phyloP scores from a whole-genome alignment of 2,329 filamentous ascomycete species.

The Cephalotrichum gorgonifer region DNA sequence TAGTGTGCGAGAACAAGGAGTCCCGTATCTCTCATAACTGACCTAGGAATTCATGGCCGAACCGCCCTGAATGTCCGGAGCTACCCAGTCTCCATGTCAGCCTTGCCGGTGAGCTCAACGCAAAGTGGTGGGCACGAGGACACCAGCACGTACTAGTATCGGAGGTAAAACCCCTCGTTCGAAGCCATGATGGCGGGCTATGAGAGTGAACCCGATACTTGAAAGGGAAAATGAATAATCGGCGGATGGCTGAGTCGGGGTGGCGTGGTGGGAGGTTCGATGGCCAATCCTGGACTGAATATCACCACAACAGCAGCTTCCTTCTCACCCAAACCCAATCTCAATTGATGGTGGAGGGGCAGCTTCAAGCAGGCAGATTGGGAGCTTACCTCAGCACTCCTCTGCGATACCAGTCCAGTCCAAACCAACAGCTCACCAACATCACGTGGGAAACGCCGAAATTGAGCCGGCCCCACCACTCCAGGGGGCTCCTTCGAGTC shows the following conservation, averaged over 20 bases:
- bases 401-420: not conserved
- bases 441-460: not conserved
- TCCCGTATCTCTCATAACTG: not conserved
- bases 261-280: too few relatives aligned
- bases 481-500: too few relatives aligned
- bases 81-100: conserved; percentile 33
- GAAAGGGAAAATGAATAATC: too few relatives aligned
- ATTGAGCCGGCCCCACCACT: conserved; percentile 1
- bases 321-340: not conserved
- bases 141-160: conserved; percentile 75
- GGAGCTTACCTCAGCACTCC: not conserved
- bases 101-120: not conserved
- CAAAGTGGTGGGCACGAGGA: not conserved
- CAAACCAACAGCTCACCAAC: too few relatives aligned
- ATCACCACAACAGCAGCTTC: not conserved
- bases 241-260: too few relatives aligned
- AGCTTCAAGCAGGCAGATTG: not conserved
- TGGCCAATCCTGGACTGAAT: too few relatives aligned
- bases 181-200: conserved; percentile 45
- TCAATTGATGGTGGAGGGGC: not conserved
- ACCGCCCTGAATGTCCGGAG: conserved; percentile 93
- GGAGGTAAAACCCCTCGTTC: conserved; percentile 77
- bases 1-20: not conserved
- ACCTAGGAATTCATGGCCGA: conserved; percentile 98
- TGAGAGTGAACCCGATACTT: not conserved